Base-by-base conservation (phyloP, 2,329 filamentous ascomycete genomes). In the Botrytis porri region DNA sequence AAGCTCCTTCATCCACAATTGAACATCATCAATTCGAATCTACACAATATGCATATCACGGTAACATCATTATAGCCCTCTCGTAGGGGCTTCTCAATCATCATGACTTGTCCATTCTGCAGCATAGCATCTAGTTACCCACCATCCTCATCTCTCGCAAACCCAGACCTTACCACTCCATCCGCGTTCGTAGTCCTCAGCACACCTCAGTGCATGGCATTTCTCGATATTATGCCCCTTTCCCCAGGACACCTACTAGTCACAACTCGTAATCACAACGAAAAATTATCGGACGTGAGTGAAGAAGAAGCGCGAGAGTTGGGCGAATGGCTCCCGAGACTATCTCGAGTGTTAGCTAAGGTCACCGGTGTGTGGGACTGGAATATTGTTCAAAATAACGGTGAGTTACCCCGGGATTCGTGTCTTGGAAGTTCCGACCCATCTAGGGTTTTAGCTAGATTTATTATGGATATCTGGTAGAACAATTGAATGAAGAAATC, bases 381-480 rank as follows among this genome's bases (percentile, higher is more conserved):
- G 92, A 99, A 99, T 82, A 90, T 98, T 43, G 93, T 98, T 72
- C 95, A 98, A 84, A 98, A 98, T 81, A 98, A 98, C 78, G 94
- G 88, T 88, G 77, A 62, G 81, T 81, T 71, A 59, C n/a, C 63
- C 65, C 37, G 48, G 65, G 51, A 37, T 41, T 43, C 63, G 35
- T 66, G 54, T 69, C 65, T 69, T 69, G 35, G 48, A 41, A 43
- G n/a, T 57, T n/a, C 37, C 48, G 37, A 12, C 37, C 6, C 48
- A 69, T 69, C 32, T 57, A 32, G 16, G 32, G 65, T 43, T 57
- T 2, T 69, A 57, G 48, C 37, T 43, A 16, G 37, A 10, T 39
- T 18, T n/a, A 22, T 35, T n/a, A 35, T n/a, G 29, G 67, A 32
- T 54, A 45, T 43, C 10, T 74, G 64, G 59, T n/a, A 10, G 20